Percentiles rank a stretch among this genome's conserved stretches.
Evolutionary conservation across 2,329 filamentous ascomycete genomes (phyloP).

Genomic region (Penicillium sp.): DNA sequence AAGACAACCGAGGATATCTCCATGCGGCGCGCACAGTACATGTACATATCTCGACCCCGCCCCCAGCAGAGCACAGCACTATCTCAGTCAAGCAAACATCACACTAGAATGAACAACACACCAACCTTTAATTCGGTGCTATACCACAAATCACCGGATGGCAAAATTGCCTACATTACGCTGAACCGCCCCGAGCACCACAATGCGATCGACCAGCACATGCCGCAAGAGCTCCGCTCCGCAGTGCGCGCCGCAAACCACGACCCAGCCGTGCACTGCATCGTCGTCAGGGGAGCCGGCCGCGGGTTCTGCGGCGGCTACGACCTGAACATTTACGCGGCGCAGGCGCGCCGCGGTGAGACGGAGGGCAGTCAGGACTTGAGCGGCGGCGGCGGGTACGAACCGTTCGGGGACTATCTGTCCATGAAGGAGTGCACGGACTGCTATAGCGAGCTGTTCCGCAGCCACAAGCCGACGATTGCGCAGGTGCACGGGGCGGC

Average conservation of each 20-base stretch:
- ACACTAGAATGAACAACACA: too few species aligned
- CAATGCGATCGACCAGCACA: conserved; percentile 12
- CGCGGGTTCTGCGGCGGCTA: conserved; percentile 16
- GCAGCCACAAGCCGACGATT: conserved; percentile 15
- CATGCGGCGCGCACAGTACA: too few species aligned
- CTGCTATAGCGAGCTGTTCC: conserved; percentile 15
- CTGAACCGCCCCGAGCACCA: conserved; percentile 9
- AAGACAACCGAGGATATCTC: too few species aligned
- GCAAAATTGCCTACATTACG: conserved; percentile 15
- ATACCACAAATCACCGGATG: not conserved
- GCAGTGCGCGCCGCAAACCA: conserved; percentile 6
- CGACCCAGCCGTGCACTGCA: conserved; percentile 12
- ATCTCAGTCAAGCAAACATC: too few species aligned
- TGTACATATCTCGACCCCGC: too few species aligned
- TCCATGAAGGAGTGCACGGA: conserved; percentile 16
- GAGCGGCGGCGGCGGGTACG: conserved; percentile 6
- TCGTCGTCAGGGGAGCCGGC: conserved; percentile 13
- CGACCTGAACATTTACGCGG: conserved; percentile 8
- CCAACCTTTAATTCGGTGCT: not conserved
- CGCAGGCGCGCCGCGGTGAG: conserved; percentile 1
- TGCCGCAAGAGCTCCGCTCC: conserved; percentile 6
- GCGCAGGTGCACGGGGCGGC: conserved; percentile 18
- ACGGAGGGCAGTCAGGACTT: conserved; percentile 13
- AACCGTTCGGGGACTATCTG: conserved; percentile 8
- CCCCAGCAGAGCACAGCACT: too few species aligned